A percentile compares a stretch with the other conserved stretches of the same genome.
These are phyloP conservation scores for Hirsutella rhossiliensis DNA, from an alignment of 2,329 filamentous ascomycete species.

Conservation along the genomic window DNA sequence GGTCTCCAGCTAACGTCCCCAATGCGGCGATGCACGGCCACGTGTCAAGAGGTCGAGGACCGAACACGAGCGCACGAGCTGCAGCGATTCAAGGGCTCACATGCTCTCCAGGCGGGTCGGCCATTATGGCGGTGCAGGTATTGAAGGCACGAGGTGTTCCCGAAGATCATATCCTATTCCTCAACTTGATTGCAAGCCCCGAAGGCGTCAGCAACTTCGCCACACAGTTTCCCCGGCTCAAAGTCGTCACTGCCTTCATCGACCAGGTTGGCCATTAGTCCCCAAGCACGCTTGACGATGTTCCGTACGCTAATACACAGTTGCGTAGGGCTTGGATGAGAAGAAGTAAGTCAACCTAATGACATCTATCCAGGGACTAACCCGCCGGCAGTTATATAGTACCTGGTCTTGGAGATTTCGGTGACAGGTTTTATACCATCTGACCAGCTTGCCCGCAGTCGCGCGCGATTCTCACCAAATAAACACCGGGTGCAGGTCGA, in stretches of 20 bases:
- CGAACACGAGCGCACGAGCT: too few relatives aligned
- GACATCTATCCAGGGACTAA: constrained; percentile 17
- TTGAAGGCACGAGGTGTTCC: constrained; percentile 82
- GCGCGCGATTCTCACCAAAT: too few relatives aligned
- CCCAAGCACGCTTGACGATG: neutral
- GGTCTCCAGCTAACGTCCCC: too few relatives aligned
- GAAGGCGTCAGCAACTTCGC: constrained; percentile 86
- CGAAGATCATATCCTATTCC: constrained; percentile 88
- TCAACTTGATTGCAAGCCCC: constrained; percentile 96
- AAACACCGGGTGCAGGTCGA: too few relatives aligned
- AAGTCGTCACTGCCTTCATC: constrained; percentile 91
- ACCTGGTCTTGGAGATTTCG: constrained; percentile 88
- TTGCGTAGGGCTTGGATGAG: constrained; percentile 65
- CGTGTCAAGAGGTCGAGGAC: too few relatives aligned
- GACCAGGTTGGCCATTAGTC: constrained; percentile 47
- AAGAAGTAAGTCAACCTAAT: constrained; percentile 62
- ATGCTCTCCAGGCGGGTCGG: constrained; percentile 60
- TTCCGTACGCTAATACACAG: neutral
- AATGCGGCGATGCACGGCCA: too few relatives aligned
- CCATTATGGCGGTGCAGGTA: constrained; percentile 93
- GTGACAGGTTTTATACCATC: constrained; percentile 90
- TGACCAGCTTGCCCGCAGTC: too few relatives aligned
- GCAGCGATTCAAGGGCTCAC: too few relatives aligned
- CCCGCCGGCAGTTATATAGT: constrained; percentile 67
- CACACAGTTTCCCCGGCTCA: constrained; percentile 73